Evolutionary conservation across 768 basidiomycete genomes (phyloP).

Genomic region (Rickenella mellea): DNA sequence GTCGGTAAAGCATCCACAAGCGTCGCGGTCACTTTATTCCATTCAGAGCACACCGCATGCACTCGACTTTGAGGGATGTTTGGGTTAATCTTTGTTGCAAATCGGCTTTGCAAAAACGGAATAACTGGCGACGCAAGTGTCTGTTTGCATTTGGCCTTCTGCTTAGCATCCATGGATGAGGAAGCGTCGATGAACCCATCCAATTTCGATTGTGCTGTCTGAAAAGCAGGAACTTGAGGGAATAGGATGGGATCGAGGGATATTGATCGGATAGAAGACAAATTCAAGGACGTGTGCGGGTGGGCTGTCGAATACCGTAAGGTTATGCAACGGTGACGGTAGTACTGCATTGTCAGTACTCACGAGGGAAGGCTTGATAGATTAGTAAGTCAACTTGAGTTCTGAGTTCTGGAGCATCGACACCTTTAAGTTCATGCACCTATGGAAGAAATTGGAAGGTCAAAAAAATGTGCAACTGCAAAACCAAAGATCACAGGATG

Average conservation of each 20-base stretch:
- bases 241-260: conserved; percentile 73
- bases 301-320: conserved; percentile 54
- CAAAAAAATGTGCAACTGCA: not conserved
- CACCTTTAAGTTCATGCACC: conserved; percentile 67
- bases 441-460: conserved; percentile 19
- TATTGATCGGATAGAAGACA: conserved; percentile 52
- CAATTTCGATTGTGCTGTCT: conserved; percentile 55
- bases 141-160: conserved; percentile 23
- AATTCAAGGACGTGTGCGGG: conserved; percentile 50
- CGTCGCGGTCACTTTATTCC: conserved; percentile 35
- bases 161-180: conserved; percentile 20
- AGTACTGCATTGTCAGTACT: no score
- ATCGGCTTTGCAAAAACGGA: conserved; percentile 58
- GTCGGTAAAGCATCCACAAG: conserved; percentile 38
- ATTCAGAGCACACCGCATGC: conserved; percentile 17
- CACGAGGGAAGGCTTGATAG: conserved; percentile 75
- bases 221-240: conserved; percentile 58
- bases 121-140: conserved; percentile 38
- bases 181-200: conserved; percentile 47
- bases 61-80: conserved; percentile 23
- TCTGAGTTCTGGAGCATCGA: conserved; percentile 55
- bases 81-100: conserved; percentile 25
- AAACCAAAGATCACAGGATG: not conserved
- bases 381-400: conserved; percentile 68
- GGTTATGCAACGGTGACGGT: not conserved